These are phyloP conservation scores for Neospora caninum DNA, from an alignment of 169 alveolate genomes.

Conservation along the genomic window DNA sequence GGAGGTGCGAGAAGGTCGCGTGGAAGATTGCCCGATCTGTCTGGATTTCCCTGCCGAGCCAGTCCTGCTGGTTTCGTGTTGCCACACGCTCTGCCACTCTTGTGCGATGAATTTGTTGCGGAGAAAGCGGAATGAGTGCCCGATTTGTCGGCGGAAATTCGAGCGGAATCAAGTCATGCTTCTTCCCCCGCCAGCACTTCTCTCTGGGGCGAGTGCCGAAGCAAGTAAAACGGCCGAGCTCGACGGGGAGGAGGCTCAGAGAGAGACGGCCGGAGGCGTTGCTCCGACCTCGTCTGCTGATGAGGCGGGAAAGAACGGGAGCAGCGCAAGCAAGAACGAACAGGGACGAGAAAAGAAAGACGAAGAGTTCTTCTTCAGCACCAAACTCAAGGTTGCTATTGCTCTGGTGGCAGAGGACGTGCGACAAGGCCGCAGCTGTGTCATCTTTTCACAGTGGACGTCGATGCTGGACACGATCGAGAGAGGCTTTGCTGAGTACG, in stretches of 20 bases:
- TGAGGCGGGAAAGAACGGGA: neutral
- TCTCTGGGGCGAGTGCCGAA: constrained; percentile 54
- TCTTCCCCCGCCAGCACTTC: constrained; percentile 66
- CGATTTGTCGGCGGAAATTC: neutral
- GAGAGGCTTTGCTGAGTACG: constrained; percentile 61
- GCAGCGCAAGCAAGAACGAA: neutral
- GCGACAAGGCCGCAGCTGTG: constrained; percentile 61
- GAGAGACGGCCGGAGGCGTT: neutral
- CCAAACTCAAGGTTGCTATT: constrained; percentile 49
- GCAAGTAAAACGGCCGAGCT: neutral
- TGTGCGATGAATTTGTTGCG: constrained; percentile 68
- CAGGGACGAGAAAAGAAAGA: neutral
- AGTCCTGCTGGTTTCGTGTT: constrained; percentile 75
- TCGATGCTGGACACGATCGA: constrained; percentile 82
- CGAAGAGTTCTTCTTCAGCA: constrained; percentile 63
- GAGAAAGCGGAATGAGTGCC: constrained; percentile 35
- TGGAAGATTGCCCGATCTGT: constrained; percentile 77
- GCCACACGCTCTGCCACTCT: constrained; percentile 75
- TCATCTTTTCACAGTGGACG: constrained; percentile 84
- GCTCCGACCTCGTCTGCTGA: neutral
- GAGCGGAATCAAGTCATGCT: neutral
- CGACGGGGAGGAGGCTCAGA: neutral
- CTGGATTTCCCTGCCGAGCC: constrained; percentile 76
- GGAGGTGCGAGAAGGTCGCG: constrained; percentile 69
- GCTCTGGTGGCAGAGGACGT: constrained; percentile 64